Conservation (phyloP, 345 rosid species). For the Moricandia arvensis region DNA sequence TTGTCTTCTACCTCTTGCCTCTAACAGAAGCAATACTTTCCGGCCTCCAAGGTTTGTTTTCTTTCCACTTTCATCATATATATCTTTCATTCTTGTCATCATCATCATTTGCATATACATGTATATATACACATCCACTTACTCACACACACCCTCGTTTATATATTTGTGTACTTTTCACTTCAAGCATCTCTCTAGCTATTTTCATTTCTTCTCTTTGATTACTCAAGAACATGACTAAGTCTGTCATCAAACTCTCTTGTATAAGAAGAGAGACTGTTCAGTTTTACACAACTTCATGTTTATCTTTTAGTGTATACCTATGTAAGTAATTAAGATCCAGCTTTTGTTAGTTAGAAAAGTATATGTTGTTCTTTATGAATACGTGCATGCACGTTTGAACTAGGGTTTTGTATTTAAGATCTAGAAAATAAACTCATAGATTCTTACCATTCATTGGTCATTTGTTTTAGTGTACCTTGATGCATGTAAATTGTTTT, state of each 20-base stretch:
- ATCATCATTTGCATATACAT: constrained; percentile 12
- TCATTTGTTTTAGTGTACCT: not conserved
- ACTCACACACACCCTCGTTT: constrained; percentile 6
- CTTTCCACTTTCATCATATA: constrained; percentile 19
- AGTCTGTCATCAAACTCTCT: constrained; percentile 8
- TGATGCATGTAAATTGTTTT: constrained; percentile 7
- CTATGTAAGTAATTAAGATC: constrained; percentile 19
- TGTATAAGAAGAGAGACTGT: constrained; percentile 2
- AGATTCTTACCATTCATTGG: not conserved
- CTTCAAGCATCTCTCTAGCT: constrained; percentile 13
- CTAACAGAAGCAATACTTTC: constrained; percentile 33
- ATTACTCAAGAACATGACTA: constrained; percentile 32
- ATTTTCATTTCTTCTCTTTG: constrained; percentile 28
- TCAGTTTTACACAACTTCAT: not conserved
- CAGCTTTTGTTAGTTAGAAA: not conserved
- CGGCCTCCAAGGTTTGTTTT: constrained; percentile 47
- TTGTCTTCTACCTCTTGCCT: constrained; percentile 48
- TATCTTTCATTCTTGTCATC: constrained; percentile 29
- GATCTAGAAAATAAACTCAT: not conserved
- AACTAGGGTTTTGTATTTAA: constrained; percentile 24
- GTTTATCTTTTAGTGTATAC: not conserved
- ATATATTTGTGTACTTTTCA: constrained; percentile 3
- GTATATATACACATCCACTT: not conserved
- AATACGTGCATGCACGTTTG: constrained; percentile 29
- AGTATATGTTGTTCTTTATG: constrained; percentile 8